These are phyloP conservation scores for Hibiscus tridactylites DNA, from an alignment of 345 rosid genomes.

Conservation along the genomic window DNA sequence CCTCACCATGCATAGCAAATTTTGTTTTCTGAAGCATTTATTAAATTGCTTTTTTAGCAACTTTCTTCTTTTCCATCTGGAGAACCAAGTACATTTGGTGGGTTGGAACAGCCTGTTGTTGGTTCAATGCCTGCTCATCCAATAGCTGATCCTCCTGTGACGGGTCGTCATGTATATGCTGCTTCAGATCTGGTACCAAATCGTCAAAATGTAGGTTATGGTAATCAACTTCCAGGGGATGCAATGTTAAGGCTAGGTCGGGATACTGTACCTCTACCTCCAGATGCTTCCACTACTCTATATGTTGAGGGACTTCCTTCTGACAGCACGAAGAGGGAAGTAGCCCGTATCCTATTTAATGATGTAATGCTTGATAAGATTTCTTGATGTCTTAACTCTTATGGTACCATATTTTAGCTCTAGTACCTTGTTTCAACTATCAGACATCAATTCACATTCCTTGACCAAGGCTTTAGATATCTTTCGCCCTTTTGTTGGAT, in stretches of 20 bases:
- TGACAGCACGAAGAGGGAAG: slow-evolving; percentile 67
- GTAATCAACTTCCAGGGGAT: slow-evolving; percentile 26
- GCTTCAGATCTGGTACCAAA: slow-evolving; percentile 40
- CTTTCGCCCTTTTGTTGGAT: slow-evolving; percentile 80
- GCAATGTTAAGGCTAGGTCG: slow-evolving; percentile 31
- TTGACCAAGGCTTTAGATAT: slow-evolving; percentile 50
- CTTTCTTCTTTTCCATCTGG: slow-evolving; percentile 43
- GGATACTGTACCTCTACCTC: slow-evolving; percentile 49
- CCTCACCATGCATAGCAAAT: background rate
- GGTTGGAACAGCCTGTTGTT: slow-evolving; percentile 32
- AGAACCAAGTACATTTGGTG: slow-evolving; percentile 42
- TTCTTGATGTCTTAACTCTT: background rate
- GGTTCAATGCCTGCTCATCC: slow-evolving; percentile 31
- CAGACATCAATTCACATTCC: slow-evolving; percentile 17
- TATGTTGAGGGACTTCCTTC: slow-evolving; percentile 83
- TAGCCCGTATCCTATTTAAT: slow-evolving; percentile 73
- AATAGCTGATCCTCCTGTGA: slow-evolving; percentile 34
- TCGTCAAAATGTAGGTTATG: slow-evolving; percentile 38
- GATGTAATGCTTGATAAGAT: background rate
- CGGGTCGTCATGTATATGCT: slow-evolving; percentile 33
- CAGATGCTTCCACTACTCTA: slow-evolving; percentile 69
- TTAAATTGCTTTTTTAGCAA: slow-evolving; percentile 46
- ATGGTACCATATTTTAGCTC: background rate
- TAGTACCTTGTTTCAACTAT: background rate
- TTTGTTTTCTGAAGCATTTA: slow-evolving; percentile 20